These are phyloP conservation scores for Chenopodium berlandieri DNA, from an alignment of 148 eudicot species.

Conservation along the genomic window DNA sequence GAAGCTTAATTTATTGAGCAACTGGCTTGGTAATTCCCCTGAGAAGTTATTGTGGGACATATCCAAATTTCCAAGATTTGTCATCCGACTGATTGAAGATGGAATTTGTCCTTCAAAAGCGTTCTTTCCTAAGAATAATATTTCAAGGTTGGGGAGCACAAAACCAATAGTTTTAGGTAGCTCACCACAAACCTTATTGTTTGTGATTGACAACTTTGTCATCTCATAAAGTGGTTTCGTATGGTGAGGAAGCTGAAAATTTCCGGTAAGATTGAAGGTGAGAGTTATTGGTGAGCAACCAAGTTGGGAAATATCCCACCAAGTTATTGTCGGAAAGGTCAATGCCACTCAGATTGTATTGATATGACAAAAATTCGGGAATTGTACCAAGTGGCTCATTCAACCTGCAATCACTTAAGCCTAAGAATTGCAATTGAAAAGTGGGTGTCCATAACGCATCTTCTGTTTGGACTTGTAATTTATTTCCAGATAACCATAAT, in stretches of 20 bases:
- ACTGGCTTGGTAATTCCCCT: background rate
- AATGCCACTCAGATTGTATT: background rate
- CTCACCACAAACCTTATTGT: conserved; percentile 19
- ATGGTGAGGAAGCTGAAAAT: no score
- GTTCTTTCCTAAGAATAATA: background rate
- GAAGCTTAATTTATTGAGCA: background rate
- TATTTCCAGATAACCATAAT: fast-evolving
- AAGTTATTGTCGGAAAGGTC: no score
- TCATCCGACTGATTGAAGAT: conserved; percentile 10
- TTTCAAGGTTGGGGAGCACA: background rate
- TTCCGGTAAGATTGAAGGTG: no score
- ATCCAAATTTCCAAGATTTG: background rate
- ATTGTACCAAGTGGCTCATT: background rate
- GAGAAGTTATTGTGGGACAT: conserved; percentile 16
- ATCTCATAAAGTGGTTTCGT: no score
- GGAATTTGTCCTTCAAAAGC: conserved; percentile 18
- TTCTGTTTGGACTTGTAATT: background rate
- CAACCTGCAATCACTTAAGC: background rate
- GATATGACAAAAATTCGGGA: background rate
- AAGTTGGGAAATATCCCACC: no score
- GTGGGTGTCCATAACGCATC: background rate
- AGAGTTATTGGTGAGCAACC: no score
- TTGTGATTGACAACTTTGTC: background rate
- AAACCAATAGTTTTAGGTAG: conserved; percentile 15
- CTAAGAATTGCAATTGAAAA: background rate